Evolutionary conservation across 257 asterid species (phyloP).

Genomic region (Penstemon newberryi): DNA sequence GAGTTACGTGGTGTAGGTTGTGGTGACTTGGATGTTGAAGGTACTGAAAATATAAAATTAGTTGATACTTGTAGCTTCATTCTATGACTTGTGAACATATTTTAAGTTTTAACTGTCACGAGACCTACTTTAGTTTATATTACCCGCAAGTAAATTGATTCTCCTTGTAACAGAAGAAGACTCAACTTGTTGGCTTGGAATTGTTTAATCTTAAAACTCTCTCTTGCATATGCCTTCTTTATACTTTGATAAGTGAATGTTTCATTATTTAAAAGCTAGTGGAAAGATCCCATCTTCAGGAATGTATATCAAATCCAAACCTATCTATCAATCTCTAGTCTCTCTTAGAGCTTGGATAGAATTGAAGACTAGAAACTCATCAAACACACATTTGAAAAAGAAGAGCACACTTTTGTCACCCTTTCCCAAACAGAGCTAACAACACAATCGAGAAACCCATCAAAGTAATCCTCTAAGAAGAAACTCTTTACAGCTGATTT

Average conservation of each 20-base stretch:
- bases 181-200: slow-evolving; percentile 20
- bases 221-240: background rate
- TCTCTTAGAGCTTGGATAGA: slow-evolving; percentile 6
- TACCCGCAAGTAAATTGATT: background rate
- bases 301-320: slow-evolving; percentile 1
- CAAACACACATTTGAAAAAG: background rate
- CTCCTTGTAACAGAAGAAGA: background rate
- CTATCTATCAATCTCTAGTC: slow-evolving; percentile 1
- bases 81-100: slow-evolving; percentile 18
- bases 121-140: slow-evolving; percentile 1
- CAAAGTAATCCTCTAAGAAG: background rate
- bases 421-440: slow-evolving; percentile 8
- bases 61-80: slow-evolving; percentile 15
- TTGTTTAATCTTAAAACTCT: slow-evolving; percentile 2
- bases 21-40: slow-evolving; percentile 97
- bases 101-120: background rate
- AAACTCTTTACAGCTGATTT: no score
- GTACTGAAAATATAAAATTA: slow-evolving; percentile 36
- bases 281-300: slow-evolving; percentile 9
- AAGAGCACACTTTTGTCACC: background rate
- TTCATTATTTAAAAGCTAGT: slow-evolving; percentile 12
- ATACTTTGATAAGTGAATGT: slow-evolving; percentile 1
- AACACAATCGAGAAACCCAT: background rate
- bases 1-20: slow-evolving; percentile 90
- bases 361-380: background rate